Evolutionary conservation across 805 yeast genomes (phyloP), one percentile per base, ranked within the genome.

Genomic region (Metschnikowia hibisci): DNA sequence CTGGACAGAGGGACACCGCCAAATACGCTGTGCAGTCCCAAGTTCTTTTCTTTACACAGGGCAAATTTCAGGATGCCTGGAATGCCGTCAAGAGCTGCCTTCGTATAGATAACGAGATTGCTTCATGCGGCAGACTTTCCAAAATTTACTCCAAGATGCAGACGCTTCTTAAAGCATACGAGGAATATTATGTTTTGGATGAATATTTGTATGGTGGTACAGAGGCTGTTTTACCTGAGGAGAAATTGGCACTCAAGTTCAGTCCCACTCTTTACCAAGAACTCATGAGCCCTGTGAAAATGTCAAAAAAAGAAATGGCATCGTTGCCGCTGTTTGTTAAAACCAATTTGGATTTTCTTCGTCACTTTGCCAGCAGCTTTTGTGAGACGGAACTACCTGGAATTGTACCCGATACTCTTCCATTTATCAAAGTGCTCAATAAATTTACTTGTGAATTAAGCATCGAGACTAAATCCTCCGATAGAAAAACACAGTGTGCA

Each of bases 41-140:
- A 20, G 61, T 58, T 44, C 51, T 67, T 43, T 62, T 76, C 39
- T 81, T 72, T 52, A 74, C 80, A 6, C 68, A 80, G 31, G 66
- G 70, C 30, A 78, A 79, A 32, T 78, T 73, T 45, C 77, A 77
- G 12, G 70, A 71, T 20, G 74, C 84, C 0, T 63, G 76, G 53
- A 69, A 62, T 45, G 69, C 72, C 31, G 68, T 82, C 20, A 77
- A 82, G 51, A 80, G 76, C 49, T 89, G 97, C 59, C 66, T 91
- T 38, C 80, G 84, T 42, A 73, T 79, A 34, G 91, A 91, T 61
- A 85, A 87, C 61, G 96, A 87, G 48, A 76, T 74, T 50, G 64
- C 65, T 22, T 65, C 62, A 2, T 88, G 96, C 61, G 78, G 81
- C 25, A 64, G 57, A 13, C 55, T 74, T 25, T 76, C 86, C 9